phyloP scores from a whole-genome alignment of 2,329 filamentous ascomycete species.

The Trichoderma harzianum region DNA sequence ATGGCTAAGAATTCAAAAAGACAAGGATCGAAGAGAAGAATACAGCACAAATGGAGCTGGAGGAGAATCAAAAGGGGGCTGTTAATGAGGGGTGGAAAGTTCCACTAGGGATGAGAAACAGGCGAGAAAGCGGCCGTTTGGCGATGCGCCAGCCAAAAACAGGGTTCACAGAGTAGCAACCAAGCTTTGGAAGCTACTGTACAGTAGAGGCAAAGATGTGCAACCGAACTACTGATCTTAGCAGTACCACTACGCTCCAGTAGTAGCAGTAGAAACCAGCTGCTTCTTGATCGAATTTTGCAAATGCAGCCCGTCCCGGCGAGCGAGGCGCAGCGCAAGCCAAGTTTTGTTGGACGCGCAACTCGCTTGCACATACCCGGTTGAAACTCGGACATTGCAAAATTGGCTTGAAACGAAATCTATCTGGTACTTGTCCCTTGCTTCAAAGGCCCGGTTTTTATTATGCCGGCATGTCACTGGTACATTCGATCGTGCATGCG shows the following conservation, averaged over 20 bases:
- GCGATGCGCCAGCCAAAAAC: background rate
- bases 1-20: background rate
- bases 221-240: background rate
- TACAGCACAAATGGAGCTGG: background rate
- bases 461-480: conserved; percentile 3
- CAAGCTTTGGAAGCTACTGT: background rate
- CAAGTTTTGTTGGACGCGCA: conserved; percentile 7
- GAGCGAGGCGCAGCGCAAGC: conserved; percentile 16
- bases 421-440: background rate
- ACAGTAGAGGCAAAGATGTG: background rate
- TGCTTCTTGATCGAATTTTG: background rate
- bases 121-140: background rate
- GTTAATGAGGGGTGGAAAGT: conserved; percentile 14
- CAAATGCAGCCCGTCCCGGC: background rate
- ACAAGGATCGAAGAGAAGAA: background rate
- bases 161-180: background rate
- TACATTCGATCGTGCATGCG: background rate
- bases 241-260: background rate
- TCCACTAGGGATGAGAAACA: conserved; percentile 12
- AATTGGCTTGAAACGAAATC: background rate
- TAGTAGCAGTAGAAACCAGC: background rate
- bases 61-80: background rate
- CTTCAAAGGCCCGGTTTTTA: background rate
- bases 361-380: background rate
- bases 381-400: conserved; percentile 14